A percentile compares a stretch with the other conserved stretches of the same genome.
phyloP scores from a whole-genome alignment of 2,329 filamentous ascomycete genomes.

The Akanthomyces lecanii region DNA sequence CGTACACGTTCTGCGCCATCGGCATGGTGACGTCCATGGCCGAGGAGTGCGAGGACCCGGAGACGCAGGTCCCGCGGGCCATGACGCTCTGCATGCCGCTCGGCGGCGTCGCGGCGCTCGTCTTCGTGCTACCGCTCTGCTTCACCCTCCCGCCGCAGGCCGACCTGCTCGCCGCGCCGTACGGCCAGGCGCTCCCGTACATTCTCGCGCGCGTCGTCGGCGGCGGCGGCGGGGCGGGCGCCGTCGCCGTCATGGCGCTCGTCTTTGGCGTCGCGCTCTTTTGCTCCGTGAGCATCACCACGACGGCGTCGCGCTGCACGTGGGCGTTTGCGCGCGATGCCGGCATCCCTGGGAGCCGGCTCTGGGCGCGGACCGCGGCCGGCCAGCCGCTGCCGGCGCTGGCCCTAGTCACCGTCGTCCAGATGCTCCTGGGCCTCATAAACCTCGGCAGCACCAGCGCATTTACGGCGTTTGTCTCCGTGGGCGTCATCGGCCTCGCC shows the following conservation, averaged over 20 bases:
- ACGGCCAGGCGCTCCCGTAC: slow-evolving; percentile 51
- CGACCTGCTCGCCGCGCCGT: slow-evolving; percentile 42
- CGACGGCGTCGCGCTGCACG: slow-evolving; percentile 54
- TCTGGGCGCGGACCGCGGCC: slow-evolving; percentile 50
- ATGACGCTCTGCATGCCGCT: slow-evolving; percentile 49
- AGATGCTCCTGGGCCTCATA: slow-evolving; percentile 52
- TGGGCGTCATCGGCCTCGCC: slow-evolving; percentile 54
- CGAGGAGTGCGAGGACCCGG: slow-evolving; percentile 53
- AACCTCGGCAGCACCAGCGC: slow-evolving; percentile 42
- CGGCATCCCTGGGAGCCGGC: slow-evolving; percentile 47
- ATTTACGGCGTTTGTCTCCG: slow-evolving; percentile 29
- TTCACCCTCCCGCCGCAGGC: slow-evolving; percentile 36
- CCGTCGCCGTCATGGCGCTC: slow-evolving; percentile 48
- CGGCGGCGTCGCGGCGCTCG: slow-evolving; percentile 49
- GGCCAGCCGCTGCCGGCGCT: slow-evolving; percentile 54
- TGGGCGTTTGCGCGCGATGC: slow-evolving; percentile 59
- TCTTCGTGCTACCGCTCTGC: slow-evolving; percentile 44
- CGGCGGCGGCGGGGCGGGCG: slow-evolving; percentile 41
- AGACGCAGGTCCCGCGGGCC: slow-evolving; percentile 48
- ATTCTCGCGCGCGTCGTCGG: slow-evolving; percentile 51
- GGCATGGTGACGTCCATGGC: slow-evolving; percentile 62
- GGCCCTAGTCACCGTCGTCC: slow-evolving; percentile 48
- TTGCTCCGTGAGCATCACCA: slow-evolving; percentile 57
- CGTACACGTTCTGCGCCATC: slow-evolving; percentile 53
- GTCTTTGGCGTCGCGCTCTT: slow-evolving; percentile 54